Evolutionary conservation across 768 basidiomycete species (phyloP).

Genomic region (Pleurotus cornucopiae): DNA sequence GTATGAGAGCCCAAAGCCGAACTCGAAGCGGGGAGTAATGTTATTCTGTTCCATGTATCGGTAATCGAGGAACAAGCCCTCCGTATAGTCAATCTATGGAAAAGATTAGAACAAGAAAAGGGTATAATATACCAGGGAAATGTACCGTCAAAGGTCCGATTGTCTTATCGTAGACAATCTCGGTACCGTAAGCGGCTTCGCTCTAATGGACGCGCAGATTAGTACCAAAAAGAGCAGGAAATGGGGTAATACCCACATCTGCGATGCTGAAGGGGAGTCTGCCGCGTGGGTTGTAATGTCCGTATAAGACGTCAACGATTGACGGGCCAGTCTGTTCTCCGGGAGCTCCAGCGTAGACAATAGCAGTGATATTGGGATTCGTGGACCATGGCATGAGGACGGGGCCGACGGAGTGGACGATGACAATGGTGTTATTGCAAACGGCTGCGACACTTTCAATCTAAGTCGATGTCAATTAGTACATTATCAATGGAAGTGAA

Average conservation of each 20-base stretch:
- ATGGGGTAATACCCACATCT: constrained; percentile 22
- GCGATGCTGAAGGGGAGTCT: constrained; percentile 75
- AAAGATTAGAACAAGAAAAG: constrained; percentile 9
- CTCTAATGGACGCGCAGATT: background rate
- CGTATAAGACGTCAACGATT: constrained; percentile 67
- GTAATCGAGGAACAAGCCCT: constrained; percentile 69
- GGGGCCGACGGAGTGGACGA: constrained; percentile 61
- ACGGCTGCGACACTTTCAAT: constrained; percentile 1
- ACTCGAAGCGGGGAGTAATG: constrained; percentile 7
- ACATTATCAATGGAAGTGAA: constrained; percentile 27
- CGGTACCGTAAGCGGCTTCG: constrained; percentile 1
- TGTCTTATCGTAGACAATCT: constrained; percentile 1
- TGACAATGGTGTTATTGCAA: constrained; percentile 62
- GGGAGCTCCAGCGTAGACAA: constrained; percentile 64
- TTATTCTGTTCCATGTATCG: constrained; percentile 61
- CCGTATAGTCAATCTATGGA: constrained; percentile 58
- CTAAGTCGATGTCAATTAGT: background rate
- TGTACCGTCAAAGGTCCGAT: constrained; percentile 16
- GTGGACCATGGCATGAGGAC: constrained; percentile 64
- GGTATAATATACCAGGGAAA: constrained; percentile 7
- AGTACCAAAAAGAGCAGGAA: background rate
- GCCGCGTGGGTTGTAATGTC: constrained; percentile 58
- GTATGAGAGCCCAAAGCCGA: constrained; percentile 38
- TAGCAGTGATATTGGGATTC: constrained; percentile 67
- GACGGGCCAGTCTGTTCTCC: constrained; percentile 70